These are phyloP conservation scores for Fusarium pseudograminearum DNA, from an alignment of 2,329 filamentous ascomycete genomes.

Conservation along the genomic window DNA sequence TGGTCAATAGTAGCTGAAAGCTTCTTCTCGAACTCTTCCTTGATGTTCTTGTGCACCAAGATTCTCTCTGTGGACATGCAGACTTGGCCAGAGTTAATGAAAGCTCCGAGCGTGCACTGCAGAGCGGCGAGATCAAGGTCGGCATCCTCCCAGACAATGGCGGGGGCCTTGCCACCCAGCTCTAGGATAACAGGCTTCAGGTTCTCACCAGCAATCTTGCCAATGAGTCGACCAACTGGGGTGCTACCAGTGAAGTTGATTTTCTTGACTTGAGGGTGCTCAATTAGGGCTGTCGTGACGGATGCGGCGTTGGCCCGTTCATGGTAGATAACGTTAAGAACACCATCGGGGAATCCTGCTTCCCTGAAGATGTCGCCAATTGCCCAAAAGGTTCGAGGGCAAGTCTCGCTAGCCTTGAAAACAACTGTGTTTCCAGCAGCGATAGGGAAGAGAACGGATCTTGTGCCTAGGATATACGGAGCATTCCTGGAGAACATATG, in stretches of 20 bases:
- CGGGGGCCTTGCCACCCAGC: conserved; percentile 83
- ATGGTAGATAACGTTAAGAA: conserved; percentile 77
- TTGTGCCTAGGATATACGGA: conserved; percentile 65
- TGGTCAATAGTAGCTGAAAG: conserved; percentile 55
- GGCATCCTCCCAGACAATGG: conserved; percentile 84
- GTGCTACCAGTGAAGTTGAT: conserved; percentile 90
- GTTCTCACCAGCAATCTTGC: conserved; percentile 74
- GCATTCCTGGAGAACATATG: conserved; percentile 63
- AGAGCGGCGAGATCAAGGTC: conserved; percentile 77
- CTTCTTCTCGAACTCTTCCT: conserved; percentile 60
- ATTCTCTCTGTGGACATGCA: conserved; percentile 89
- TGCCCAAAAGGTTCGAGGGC: conserved; percentile 72
- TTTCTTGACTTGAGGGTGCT: conserved; percentile 76
- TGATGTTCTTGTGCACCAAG: conserved; percentile 64
- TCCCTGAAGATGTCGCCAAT: conserved; percentile 74
- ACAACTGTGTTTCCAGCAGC: conserved; percentile 83
- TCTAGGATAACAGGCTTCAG: conserved; percentile 86
- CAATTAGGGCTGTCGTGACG: conserved; percentile 76
- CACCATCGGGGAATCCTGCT: conserved; percentile 81
- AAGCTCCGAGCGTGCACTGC: conserved; percentile 76
- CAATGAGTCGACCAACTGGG: conserved; percentile 78
- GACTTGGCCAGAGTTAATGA: conserved; percentile 81
- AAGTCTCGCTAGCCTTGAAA: conserved; percentile 77
- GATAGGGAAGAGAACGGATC: conserved; percentile 71
- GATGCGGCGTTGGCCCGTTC: conserved; percentile 74